Evolutionary conservation across 208 protist genomes (phyloP), one percentile per base, ranked within the genome.

Genomic region (Acanthamoeba divionensis): DNA sequence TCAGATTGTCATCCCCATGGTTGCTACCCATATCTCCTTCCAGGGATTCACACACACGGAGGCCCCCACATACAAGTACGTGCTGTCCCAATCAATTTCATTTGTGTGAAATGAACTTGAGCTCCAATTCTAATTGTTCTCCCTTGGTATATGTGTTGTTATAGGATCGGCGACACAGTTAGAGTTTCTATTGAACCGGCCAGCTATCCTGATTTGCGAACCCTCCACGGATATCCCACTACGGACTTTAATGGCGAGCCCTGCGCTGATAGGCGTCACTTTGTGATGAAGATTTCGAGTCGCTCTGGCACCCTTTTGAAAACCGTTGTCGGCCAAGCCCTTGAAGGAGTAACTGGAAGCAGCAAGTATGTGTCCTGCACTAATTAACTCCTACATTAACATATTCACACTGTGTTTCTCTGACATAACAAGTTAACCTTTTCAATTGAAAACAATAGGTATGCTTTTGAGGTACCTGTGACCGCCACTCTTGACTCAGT

Each of bases 261-360:
- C 6, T 54, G 57, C 31, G 9, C 55, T 29, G 50, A 38, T 44
- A 36, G 24, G 10, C 83, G 83, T 65, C 54, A 18, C 31, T 90
- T 90, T 38, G 57, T 90, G 38, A 77, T 90, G 62, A 48, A 90
- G 13, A 18, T 90, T 15, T n/a, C 38, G 18, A 90, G 52, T 48
- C 5, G 26, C 52, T 7, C 10, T 3, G 83, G 83, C 63, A 21
- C 55, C 50, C 47, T 90, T 10, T 33, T 90, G 2, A 36, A 44
- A 24, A 57, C 80, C 21, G 60, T 88, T 5, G 57, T n/a, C 26
- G 60, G 55, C 6, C 66, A 65, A 47, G 31, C 57, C 80, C 57
- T 41, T 24, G 18, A 8, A 21, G 47, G 8, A 21, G 7, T 44
- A 33, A 41, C 4, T 26, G 66, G 18, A 9, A 36, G 41, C 65